Evolutionary conservation across 352 stramenopile species (phyloP).

Genomic region (Phytophthora fragariae): DNA sequence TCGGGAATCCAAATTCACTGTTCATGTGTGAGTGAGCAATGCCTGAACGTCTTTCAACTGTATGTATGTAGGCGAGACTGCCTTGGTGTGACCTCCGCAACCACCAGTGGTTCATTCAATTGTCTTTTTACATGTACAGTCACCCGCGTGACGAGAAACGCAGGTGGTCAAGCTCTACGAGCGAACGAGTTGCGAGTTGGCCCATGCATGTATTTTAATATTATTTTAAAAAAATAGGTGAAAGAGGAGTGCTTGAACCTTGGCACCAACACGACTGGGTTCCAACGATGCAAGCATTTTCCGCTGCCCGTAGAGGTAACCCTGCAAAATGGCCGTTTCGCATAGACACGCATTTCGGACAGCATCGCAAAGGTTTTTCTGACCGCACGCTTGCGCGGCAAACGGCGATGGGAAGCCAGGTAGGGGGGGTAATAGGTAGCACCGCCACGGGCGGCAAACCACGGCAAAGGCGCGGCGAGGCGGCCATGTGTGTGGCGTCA

Average conservation of each 20-base stretch:
- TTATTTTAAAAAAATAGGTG: no score
- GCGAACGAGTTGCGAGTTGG: constrained; percentile 1
- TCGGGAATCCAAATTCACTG: constrained; percentile 17
- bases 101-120: not conserved
- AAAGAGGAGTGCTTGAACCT: constrained; percentile 2
- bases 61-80: not conserved
- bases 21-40: constrained; percentile 1
- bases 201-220: no score
- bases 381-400: constrained; percentile 17
- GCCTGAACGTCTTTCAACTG: constrained; percentile 8
- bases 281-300: constrained; percentile 3
- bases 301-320: constrained; percentile 13
- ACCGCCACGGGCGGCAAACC: not conserved
- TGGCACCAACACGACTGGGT: not conserved
- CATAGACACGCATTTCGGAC: constrained; percentile 29
- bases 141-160: constrained; percentile 21
- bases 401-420: not conserved
- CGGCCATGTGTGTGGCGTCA: not conserved
- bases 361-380: constrained; percentile 25
- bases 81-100: not conserved
- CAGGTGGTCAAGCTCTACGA: constrained; percentile 17
- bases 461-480: constrained; percentile 31
- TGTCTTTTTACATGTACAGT: not conserved
- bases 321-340: not conserved
- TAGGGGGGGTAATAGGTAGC: constrained; percentile 4